Evolutionary conservation across 148 eudicot species (phyloP).

Genomic region (Chenopodium suecicum): DNA sequence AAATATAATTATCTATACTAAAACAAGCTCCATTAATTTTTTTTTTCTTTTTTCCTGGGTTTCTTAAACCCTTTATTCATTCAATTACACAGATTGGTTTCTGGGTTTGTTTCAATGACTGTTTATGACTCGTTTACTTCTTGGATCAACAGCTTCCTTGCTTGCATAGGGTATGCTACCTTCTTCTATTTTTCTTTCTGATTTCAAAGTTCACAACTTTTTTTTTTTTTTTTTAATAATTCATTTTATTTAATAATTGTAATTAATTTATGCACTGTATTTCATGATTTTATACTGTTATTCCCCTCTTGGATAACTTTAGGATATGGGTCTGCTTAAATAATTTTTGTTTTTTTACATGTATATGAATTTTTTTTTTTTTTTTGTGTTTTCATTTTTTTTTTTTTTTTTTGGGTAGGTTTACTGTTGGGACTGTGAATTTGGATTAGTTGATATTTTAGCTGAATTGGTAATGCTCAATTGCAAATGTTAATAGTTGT

Average conservation of each 20-base stretch:
- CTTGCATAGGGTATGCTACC: slow-evolving; percentile 74
- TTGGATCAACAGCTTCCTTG: slow-evolving; percentile 73
- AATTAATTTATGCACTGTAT: background rate
- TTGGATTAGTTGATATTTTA: background rate
- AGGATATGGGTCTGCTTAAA: slow-evolving; percentile 7
- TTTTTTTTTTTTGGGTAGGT: background rate
- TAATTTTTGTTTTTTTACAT: background rate
- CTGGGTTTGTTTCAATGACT: slow-evolving; percentile 39
- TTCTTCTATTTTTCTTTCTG: background rate
- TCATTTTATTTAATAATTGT: background rate
- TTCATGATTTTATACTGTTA: background rate
- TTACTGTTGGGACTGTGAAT: background rate
- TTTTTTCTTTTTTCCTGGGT: background rate
- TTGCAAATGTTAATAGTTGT: background rate
- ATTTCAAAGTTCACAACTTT: slow-evolving; percentile 13
- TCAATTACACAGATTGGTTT: background rate
- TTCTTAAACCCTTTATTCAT: slow-evolving; percentile 16
- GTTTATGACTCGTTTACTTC: slow-evolving; percentile 56
- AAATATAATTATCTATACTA: background rate
- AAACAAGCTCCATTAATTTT: background rate
- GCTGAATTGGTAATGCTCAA: background rate
- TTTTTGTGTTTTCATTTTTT: background rate
- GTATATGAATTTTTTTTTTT: background rate
- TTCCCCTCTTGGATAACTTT: background rate
- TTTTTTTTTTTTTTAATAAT: background rate